Evolutionary conservation across 2,329 filamentous ascomycete species (phyloP).

Genomic region (Zelopaecilomyces penicillatus): DNA sequence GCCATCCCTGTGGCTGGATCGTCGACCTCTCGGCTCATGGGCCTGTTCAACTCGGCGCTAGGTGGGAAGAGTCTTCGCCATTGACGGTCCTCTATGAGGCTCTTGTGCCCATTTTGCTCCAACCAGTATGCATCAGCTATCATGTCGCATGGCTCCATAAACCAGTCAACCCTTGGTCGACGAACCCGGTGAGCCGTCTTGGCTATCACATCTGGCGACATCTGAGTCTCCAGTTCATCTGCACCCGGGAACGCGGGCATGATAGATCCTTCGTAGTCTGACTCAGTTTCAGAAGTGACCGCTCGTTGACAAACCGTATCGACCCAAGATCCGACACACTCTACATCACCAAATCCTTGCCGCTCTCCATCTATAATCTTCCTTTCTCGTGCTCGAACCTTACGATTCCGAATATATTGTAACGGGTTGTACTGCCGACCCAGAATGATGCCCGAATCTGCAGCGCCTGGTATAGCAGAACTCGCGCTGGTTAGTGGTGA

Average conservation of each 20-base stretch:
- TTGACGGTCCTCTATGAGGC: slow-evolving; percentile 69
- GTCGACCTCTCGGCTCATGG: slow-evolving; percentile 23
- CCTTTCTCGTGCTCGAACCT: slow-evolving; percentile 71
- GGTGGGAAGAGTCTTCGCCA: slow-evolving; percentile 63
- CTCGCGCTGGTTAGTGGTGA: slow-evolving; percentile 27
- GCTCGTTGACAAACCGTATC: slow-evolving; percentile 46
- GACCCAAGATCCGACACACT: slow-evolving; percentile 68
- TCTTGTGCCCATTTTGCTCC: slow-evolving; percentile 72
- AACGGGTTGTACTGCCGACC: slow-evolving; percentile 82
- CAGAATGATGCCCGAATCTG: slow-evolving; percentile 31
- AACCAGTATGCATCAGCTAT: slow-evolving; percentile 88
- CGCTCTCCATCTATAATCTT: slow-evolving; percentile 63
- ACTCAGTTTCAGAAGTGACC: slow-evolving; percentile 17
- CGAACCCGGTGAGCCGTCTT: slow-evolving; percentile 49
- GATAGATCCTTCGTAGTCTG: slow-evolving; percentile 14
- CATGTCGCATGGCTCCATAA: slow-evolving; percentile 72
- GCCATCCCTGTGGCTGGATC: slow-evolving; percentile 15
- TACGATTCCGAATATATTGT: slow-evolving; percentile 86
- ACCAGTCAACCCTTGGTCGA: slow-evolving; percentile 77
- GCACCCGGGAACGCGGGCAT: slow-evolving; percentile 41
- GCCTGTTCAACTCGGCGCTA: slow-evolving; percentile 18
- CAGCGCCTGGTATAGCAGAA: slow-evolving; percentile 19
- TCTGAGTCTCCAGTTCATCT: slow-evolving; percentile 34
- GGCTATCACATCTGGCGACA: slow-evolving; percentile 35
- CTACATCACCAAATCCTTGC: slow-evolving; percentile 69